Conservation (phyloP, 352 stramenopile species). For the Pythium oligandrum region DNA sequence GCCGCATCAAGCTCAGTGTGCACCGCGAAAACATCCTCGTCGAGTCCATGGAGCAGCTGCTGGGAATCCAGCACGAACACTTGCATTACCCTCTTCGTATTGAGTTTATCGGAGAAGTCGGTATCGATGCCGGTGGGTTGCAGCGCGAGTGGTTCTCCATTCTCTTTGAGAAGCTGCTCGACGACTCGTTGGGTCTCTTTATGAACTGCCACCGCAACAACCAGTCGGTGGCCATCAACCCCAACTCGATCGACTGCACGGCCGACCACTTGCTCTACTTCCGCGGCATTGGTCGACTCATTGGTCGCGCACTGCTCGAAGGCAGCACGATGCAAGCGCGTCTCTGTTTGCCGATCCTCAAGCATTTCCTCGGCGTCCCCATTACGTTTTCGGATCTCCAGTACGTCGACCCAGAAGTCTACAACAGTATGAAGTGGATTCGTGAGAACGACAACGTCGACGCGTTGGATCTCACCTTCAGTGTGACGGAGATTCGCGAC, state of each 20-base stretch:
- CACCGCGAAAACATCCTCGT: constrained; percentile 68
- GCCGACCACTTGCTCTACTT: constrained; percentile 87
- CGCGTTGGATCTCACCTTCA: constrained; percentile 66
- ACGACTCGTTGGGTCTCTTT: constrained; percentile 67
- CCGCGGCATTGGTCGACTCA: constrained; percentile 58
- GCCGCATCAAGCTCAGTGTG: constrained; percentile 78
- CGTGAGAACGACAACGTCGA: constrained; percentile 65
- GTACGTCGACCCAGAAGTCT: constrained; percentile 74
- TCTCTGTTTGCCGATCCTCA: constrained; percentile 72
- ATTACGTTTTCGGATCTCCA: constrained; percentile 82
- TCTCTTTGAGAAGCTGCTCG: constrained; percentile 60
- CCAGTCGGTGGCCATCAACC: constrained; percentile 70
- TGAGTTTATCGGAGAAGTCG: constrained; percentile 81
- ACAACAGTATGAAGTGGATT: constrained; percentile 74
- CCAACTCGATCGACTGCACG: constrained; percentile 66
- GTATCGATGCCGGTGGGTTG: constrained; percentile 70
- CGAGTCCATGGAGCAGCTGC: constrained; percentile 78
- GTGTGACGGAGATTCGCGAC: constrained; percentile 59
- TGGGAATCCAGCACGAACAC: constrained; percentile 67
- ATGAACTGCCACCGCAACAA: constrained; percentile 71
- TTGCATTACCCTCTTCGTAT: constrained; percentile 81
- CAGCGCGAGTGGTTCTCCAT: constrained; percentile 84
- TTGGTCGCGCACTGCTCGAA: constrained; percentile 68
- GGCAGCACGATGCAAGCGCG: constrained; percentile 67
- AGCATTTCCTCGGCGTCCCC: constrained; percentile 73